Conservation (phyloP, 768 basidiomycete genomes). For the Suillus placidus region DNA sequence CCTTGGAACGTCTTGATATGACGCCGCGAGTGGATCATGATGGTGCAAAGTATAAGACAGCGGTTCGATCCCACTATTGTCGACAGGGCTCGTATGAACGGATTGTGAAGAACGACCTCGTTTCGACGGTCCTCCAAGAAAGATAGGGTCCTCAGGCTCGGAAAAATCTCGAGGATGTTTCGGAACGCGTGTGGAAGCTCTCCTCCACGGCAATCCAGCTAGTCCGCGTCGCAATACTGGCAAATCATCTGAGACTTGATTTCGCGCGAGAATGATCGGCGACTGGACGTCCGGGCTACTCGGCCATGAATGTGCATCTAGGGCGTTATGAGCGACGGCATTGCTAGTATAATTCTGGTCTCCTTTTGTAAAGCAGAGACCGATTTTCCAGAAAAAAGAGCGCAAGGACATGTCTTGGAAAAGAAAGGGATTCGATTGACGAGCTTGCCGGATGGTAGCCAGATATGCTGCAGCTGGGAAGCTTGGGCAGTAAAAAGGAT, state of each 20-base stretch:
- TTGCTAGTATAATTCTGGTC: neutral
- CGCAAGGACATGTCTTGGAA: constrained; percentile 12
- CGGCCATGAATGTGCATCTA: neutral
- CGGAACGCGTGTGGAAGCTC: neutral
- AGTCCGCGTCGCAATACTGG: neutral
- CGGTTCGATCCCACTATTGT: neutral
- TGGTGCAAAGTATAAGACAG: constrained; percentile 1
- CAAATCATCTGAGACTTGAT: constrained; percentile 18
- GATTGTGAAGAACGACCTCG: constrained; percentile 8
- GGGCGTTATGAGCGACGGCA: neutral
- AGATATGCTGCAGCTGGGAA: constrained; percentile 51
- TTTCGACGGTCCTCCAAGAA: neutral
- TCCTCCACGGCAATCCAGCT: constrained; percentile 2
- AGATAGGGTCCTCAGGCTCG: neutral
- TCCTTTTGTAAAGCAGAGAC: neutral
- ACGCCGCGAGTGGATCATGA: neutral
- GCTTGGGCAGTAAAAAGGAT: constrained; percentile 61
- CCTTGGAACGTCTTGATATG: neutral
- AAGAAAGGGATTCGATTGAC: constrained; percentile 20
- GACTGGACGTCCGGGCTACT: constrained; percentile 9
- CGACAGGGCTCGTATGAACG: neutral
- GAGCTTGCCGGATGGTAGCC: constrained; percentile 42
- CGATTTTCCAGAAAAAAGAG: constrained; percentile 13
- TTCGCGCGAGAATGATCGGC: constrained; percentile 1
- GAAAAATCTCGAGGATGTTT: neutral